Evolutionary conservation across 768 basidiomycete species (phyloP), one percentile per base, ranked within the genome.

Genomic region (Lactifluus piperatus): DNA sequence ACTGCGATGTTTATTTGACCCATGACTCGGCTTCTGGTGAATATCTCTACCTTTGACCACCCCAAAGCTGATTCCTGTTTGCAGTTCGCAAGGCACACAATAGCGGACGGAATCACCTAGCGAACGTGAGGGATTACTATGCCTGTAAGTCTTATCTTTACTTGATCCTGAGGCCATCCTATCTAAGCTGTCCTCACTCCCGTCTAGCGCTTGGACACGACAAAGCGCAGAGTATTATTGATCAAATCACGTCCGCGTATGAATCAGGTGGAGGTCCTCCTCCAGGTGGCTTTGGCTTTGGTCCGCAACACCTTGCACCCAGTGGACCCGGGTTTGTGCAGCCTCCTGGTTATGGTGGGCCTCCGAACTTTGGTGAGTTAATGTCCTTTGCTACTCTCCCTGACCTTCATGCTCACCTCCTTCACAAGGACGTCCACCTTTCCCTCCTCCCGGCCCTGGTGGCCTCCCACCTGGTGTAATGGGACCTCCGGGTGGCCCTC

Each of bases 41-140:
- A 78, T 70, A 57, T 61, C 4, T 32, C 24, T 20, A 47, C 14
- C 16, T 16, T 6, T 36, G n/a, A 39, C 9, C 29, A 1, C n/a
- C 24, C 26, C 16, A 22, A 18, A 18, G 18, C 32, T 60, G 22
- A 55, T 34, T 47, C 22, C 27, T 48, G 59, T 47, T 62, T 60
- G 48, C 67, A 95, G 94, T 97, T 36, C 88, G 97, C 63, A 97
- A 97, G 74, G 97, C 97, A 53, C 97, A 99, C 72, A 98, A 99
- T 74, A 91, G 88, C 58, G 97, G 97, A 65, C 81, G 95, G 58
- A 99, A 99, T 74, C 97, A 99, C 70, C 80, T 98, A 39, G 80
- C 91, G 39, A 99, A 99, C 71, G 95, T 99, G 58, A 77, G 92
- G 60, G 95, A 98, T 68, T 99, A 98, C 72, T 99, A 97, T 74